phyloP scores from a whole-genome alignment of 2,329 filamentous ascomycete genomes.

The Sordariomycetes sp. region DNA sequence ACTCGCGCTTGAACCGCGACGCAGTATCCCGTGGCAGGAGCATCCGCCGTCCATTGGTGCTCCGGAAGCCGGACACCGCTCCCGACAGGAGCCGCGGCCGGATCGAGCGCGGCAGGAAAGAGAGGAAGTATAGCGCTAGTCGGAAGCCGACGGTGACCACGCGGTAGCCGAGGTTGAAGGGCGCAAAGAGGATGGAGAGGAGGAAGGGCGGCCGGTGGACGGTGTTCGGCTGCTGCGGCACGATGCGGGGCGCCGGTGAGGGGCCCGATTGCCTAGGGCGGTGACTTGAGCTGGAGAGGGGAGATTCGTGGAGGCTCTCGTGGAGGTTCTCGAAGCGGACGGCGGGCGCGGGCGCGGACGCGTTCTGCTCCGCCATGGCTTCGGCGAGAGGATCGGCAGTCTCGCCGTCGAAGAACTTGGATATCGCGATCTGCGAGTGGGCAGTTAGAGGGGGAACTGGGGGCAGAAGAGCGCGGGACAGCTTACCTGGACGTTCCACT shows the following conservation, averaged over 20 bases:
- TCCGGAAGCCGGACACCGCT: slow-evolving; percentile 41
- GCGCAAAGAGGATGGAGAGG: slow-evolving; percentile 56
- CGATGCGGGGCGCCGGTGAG: slow-evolving; percentile 73
- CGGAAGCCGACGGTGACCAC: slow-evolving; percentile 60
- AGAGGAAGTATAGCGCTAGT: slow-evolving; percentile 66
- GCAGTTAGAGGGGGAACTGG: not conserved
- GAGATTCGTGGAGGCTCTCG: slow-evolving; percentile 36
- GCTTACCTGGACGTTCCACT: slow-evolving; percentile 88
- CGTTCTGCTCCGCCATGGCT: slow-evolving; percentile 53
- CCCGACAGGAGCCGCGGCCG: slow-evolving; percentile 44
- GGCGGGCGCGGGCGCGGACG: slow-evolving; percentile 53
- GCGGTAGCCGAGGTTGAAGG: slow-evolving; percentile 68
- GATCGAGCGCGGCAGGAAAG: slow-evolving; percentile 63
- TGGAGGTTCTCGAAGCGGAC: slow-evolving; percentile 65
- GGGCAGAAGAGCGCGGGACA: not conserved
- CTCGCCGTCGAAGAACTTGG: slow-evolving; percentile 97
- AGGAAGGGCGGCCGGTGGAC: slow-evolving; percentile 64
- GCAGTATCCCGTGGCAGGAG: slow-evolving; percentile 81
- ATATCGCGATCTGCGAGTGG: slow-evolving; percentile 67
- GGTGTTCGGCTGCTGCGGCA: slow-evolving; percentile 58
- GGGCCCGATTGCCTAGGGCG: slow-evolving; percentile 18
- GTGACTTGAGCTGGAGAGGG: slow-evolving; percentile 14
- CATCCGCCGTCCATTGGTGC: slow-evolving; percentile 60
- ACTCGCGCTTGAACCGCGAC: slow-evolving; percentile 79
- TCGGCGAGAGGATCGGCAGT: slow-evolving; percentile 72